Evolutionary conservation across 176 grass and related monocot species (phyloP), one percentile per base, ranked within the genome.

Genomic region (Aegilops tauschii): DNA sequence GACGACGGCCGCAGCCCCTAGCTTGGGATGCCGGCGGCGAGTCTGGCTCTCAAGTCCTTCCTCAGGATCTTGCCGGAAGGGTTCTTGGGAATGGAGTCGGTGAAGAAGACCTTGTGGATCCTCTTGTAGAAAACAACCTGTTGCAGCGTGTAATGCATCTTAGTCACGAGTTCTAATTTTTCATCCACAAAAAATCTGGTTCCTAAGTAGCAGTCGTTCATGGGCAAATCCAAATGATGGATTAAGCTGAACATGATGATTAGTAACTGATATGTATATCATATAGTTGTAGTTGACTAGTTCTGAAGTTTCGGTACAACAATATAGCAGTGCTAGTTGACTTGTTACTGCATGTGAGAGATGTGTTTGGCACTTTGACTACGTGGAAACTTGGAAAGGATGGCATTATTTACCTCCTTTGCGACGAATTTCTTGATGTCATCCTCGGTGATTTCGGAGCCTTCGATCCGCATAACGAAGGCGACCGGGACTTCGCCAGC

Each of bases 91-190:
- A 98, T 96, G 61, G 90, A 70, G 8, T 98, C 92, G 0, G 86
- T 91, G 88, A 98, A 98, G 92, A 96, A 96, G 3, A 96, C 93
- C 82, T 92, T 94, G 80, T 87, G 80, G 32, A 98, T 94, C 76
- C 90, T 94, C 88, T 98, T 98, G 86, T 96, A 96, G 87, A 94
- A 98, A 65, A 98, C 88, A 61, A 98, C 96, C 96, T 98, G 93
- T 72, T 31, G 20, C 28, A 84, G 35, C 35, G 35, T 36, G 35
- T 36, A 36, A 36, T 36, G 16, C 21, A 9, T 58, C 20, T 28
- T 36, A 85, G 74, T 30, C 12, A 12, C 23, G 18, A 10, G 3
- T 3, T 44, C 56, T 37, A 25, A 1, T 39, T 28, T 3, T 80
- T 76, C 34, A 31, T 68, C 12, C 73, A 18, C 50, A 56, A 18